Base-by-base conservation (phyloP, 148 eudicot genomes). In the Rhododendron ovatum region DNA sequence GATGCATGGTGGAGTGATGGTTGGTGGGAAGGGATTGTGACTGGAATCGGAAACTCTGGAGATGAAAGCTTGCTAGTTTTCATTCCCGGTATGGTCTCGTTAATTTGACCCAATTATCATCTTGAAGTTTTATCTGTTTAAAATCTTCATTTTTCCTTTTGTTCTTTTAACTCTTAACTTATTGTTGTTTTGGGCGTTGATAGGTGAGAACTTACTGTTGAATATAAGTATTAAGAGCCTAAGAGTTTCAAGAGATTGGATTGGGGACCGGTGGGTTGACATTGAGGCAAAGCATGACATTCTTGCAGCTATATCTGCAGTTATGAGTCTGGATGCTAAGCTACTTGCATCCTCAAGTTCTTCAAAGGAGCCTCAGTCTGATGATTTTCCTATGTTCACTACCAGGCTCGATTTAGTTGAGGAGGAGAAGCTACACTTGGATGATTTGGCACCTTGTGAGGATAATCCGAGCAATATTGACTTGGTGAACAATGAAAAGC, bases 1-100 rank as follows among this genome's bases (percentile, higher is more conserved):
- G 99, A 97, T 87, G 98, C 98, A 53, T 94, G 99, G 99, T 97
- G 99, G 99, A 97, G 93, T 12, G 74, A 67, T 67, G 74, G 74
- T 11, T 67, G 74, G 74, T 67, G 74, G 74, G 74, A 67, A 67
- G 98, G 98, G 61, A 92, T 95, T 74, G 85, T 97, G 48, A 88
- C 91, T 84, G 90, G 89, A 69, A 84, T 87, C 20, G 74, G 83
- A 48, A 78, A 81, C 35, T 81, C 83, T 57, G 91, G 76, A 78
- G 89, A 90, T 81, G 92, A 88, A 86, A 86, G 80, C 55, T 85
- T 93, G 61, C 94, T 92, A 87, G 90, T 94, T 87, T 94, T 91
- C 84, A 65, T 91, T 77, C 95, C 99, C 65, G 91, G 99, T 97
- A 91, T 53, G 84, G 5, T 37, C 53, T 61, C 28, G 18, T 37